Conservation (phyloP, 2,329 filamentous ascomycete species). For the Periconia sp. region DNA sequence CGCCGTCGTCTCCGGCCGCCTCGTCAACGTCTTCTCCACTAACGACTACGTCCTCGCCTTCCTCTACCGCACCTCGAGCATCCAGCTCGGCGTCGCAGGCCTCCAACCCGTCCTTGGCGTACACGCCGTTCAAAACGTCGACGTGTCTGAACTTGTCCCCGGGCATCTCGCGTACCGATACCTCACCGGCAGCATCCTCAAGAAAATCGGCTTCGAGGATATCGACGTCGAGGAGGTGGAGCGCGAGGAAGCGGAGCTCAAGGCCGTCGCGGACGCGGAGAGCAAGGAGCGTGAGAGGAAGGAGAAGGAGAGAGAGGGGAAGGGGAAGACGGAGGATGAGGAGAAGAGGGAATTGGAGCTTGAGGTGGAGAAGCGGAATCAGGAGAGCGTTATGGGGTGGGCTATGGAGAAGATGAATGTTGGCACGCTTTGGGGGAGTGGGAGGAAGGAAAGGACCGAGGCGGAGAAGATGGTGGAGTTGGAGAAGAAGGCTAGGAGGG, state of each 20-base stretch:
- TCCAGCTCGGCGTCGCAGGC: constrained; percentile 82
- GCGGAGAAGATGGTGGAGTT: constrained; percentile 22
- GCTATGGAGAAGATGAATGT: constrained; percentile 45
- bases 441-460: constrained; percentile 16
- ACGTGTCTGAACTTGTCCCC: constrained; percentile 54
- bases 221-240: constrained; percentile 51
- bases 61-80: constrained; percentile 79
- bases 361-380: constrained; percentile 48
- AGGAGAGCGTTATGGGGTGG: constrained; percentile 47
- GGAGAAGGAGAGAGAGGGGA: constrained; percentile 28
- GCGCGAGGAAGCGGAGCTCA: constrained; percentile 48
- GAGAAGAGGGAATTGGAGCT: constrained; percentile 44
- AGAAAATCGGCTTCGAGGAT: constrained; percentile 56
- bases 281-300: constrained; percentile 42
- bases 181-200: constrained; percentile 54
- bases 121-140: constrained; percentile 63
- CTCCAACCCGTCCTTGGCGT: constrained; percentile 72
- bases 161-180: constrained; percentile 56
- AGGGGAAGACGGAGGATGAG: constrained; percentile 28
- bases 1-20: constrained; percentile 74
- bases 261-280: constrained; percentile 48
- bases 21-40: constrained; percentile 86
- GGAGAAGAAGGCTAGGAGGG: constrained; percentile 11
- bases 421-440: constrained; percentile 17
- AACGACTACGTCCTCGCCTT: constrained; percentile 89